A percentile compares a stretch with the other conserved stretches of the same genome.
phyloP scores from a whole-genome alignment of 495 filamentous ascomycete species.

The Xylaria sp. region DNA sequence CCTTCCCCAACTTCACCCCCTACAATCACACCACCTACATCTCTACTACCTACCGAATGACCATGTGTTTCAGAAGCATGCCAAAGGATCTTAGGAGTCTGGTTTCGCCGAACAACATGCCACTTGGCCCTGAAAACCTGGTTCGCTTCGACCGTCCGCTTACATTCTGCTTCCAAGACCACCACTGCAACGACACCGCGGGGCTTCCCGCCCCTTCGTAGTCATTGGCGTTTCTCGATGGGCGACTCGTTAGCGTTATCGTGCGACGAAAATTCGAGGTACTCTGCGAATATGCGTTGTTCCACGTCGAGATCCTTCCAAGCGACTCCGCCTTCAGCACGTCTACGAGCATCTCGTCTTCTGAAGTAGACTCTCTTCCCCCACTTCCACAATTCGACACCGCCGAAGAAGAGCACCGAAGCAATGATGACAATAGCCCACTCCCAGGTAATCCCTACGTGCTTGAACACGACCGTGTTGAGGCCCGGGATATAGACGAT shows the following conservation, averaged over 20 bases:
- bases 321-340: conserved; percentile 29
- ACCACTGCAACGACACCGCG: conserved; percentile 13
- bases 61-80: not conserved
- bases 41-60: not conserved
- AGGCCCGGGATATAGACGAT: conserved; percentile 75
- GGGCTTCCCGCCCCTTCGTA: conserved; percentile 52
- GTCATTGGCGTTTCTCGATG: conserved; percentile 45
- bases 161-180: not conserved
- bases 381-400: conserved; percentile 73
- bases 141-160: conserved; percentile 1
- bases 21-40: too few species aligned
- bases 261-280: conserved; percentile 31
- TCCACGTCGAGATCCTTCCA: conserved; percentile 52
- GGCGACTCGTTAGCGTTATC: not conserved
- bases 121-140: not conserved
- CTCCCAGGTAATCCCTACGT: conserved; percentile 74
- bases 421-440: conserved; percentile 70
- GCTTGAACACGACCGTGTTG: conserved; percentile 73
- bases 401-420: conserved; percentile 66
- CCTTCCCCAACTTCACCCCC: too few species aligned
- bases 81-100: not conserved
- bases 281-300: conserved; percentile 49
- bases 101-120: not conserved
- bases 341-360: conserved; percentile 34
- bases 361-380: conserved; percentile 60